phyloP scores from a whole-genome alignment of 345 rosid species.

The Anacardium occidentale region DNA sequence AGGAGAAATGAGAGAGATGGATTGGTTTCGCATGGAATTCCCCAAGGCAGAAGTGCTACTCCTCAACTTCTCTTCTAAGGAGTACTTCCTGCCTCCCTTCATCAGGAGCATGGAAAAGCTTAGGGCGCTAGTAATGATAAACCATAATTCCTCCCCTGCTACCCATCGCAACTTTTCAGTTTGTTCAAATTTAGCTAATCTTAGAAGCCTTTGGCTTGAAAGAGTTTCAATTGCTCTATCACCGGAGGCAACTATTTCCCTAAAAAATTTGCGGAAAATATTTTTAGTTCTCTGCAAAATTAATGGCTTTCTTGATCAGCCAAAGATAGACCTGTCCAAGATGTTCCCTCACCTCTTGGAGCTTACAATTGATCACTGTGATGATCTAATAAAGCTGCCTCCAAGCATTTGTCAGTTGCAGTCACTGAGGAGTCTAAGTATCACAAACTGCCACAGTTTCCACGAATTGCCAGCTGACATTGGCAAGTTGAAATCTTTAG shows the following conservation, averaged over 20 bases:
- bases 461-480: constrained; percentile 48
- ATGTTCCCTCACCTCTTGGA: constrained; percentile 65
- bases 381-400: constrained; percentile 65
- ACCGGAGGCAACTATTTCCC: constrained; percentile 40
- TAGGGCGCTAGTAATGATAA: constrained; percentile 69
- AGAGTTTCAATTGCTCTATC: constrained; percentile 55
- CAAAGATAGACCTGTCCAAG: constrained; percentile 40
- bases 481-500: constrained; percentile 49
- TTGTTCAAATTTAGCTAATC: constrained; percentile 44
- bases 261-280: constrained; percentile 54
- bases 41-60: constrained; percentile 88
- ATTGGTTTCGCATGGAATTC: constrained; percentile 75
- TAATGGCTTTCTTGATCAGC: constrained; percentile 51
- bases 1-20: constrained; percentile 84
- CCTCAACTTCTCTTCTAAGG: constrained; percentile 57
- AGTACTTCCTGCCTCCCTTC: constrained; percentile 79
- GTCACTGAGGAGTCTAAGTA: constrained; percentile 57
- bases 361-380: constrained; percentile 76
- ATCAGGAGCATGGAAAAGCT: constrained; percentile 67
- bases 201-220: constrained; percentile 90
- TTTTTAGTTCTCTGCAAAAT: constrained; percentile 77
- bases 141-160: constrained; percentile 53
- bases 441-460: constrained; percentile 84
- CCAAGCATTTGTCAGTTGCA: constrained; percentile 47
- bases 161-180: constrained; percentile 53